Evolutionary conservation across 495 filamentous ascomycete species (phyloP), one percentile per base, ranked within the genome.

Genomic region (Zalerion maritima): DNA sequence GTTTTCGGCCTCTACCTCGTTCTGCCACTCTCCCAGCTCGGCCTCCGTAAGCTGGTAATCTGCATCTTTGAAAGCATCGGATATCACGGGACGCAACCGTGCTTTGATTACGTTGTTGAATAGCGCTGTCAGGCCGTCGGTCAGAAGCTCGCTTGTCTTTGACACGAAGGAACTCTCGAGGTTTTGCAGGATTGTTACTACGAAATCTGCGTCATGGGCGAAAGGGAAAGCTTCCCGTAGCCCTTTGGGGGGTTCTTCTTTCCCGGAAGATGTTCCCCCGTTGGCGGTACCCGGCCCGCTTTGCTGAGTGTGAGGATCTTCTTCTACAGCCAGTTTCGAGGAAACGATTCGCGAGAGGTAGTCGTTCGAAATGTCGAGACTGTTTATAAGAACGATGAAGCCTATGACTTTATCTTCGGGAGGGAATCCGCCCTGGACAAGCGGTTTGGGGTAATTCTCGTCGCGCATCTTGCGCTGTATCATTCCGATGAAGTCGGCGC

Each of bases 401-500:
- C 74, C 54, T 33, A 94, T 64, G 26, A 87, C 72, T 31, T 75
- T 78, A 32, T 83, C 72, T 46, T 96, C 89, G 0, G 82, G 77
- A 1, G 86, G 87, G 24, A 81, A 56, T 7, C 68, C 73, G 24
- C 84, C 83, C 45, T 81, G 75, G 8, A 81, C 69, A 3, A 68
- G 50, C 6, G 75, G 60, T 40, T 78, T 76, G 0, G 85, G 86
- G 51, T 94, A 94, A 38, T 70, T 75, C 46, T 96, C 87, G 46
- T 94, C 85, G 26, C 84, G 76, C 89, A 97, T 94, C 46, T 87
- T 92, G 23, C 87, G 76, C 43, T 94, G 89, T 14, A 92, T 79
- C 83, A 97, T 93, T 45, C 83, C 82, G 35, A 96, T 71, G 44
- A 96, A 96, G 54, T 96, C 89, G 14, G 78, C 74, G 21, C 82